Base-by-base conservation (phyloP, 2,329 filamentous ascomycete species). In the Penicillium sp. region DNA sequence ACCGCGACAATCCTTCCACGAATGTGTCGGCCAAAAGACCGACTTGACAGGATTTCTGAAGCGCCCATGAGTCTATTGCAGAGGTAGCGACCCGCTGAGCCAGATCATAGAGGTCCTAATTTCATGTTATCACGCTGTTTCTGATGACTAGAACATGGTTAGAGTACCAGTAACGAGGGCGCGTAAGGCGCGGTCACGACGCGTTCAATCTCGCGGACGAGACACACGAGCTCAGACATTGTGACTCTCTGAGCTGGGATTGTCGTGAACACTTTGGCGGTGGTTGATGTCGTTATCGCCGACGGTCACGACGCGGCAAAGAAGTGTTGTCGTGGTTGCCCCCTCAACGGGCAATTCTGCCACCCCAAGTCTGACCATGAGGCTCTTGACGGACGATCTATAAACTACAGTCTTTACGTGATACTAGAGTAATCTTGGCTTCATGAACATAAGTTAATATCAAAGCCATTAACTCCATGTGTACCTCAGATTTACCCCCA, bases 11-110 rank as follows among this genome's bases (percentile, higher is more conserved):
- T 24, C 76, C 78, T 53, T 80, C 69, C 13, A 73, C 72, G 21
- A 85, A 66, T 21, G 69, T 65, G 56, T 80, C 68, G 24, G 71
- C 74, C 18, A 85, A 66, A 18, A 69, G 64, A 10, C 69, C 66
- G 42, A 82, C 65, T 45, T 79, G 76, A 61, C 81, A 84, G 26
- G 74, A 73, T 52, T 81, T 77, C 16, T 67, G 72, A 31, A 73
- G 64, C 3, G 78, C 74, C 76, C 80, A 83, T 23, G 65, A 64
- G 7, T 66, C 65, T 13, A 84, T 69, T 5, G 69, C 67, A 13
- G 61, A 52, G 15, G 62, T 53, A 18, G 74, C 63, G 36, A 67
- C 68, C 38, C 60, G 54, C 38, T 64, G 53, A 1, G 65, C 54
- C 21, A 72, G 45, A 9, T 57, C 54, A 52, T 70, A 57, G 3